These are phyloP conservation scores for Chimonanthus salicifolius DNA, from an alignment of 164 flowering plant genomes.

Conservation along the genomic window DNA sequence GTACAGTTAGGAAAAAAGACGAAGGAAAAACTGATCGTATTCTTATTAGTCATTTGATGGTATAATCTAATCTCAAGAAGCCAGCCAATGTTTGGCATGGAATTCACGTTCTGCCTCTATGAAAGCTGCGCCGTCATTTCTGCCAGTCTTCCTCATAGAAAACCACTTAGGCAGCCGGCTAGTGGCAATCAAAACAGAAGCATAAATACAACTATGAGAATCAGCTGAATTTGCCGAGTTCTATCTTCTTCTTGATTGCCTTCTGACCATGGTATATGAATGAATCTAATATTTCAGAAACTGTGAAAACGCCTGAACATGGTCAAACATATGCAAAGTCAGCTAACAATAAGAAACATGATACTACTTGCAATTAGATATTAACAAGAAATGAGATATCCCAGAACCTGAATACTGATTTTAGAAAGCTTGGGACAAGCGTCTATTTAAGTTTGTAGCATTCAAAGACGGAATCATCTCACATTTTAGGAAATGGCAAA, in stretches of 20 bases:
- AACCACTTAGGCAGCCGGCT: neutral
- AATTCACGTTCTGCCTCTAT: neutral
- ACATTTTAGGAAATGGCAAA: neutral
- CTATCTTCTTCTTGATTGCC: slow-evolving; percentile 56
- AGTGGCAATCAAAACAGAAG: neutral
- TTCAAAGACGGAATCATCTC: too few relatives aligned
- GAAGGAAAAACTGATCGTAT: neutral
- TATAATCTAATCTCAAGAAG: neutral
- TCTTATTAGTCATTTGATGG: too few relatives aligned
- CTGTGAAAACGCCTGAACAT: slow-evolving; percentile 58
- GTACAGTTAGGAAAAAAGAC: neutral
- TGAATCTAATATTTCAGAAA: slow-evolving; percentile 64
- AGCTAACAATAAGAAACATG: neutral
- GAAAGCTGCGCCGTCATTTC: neutral
- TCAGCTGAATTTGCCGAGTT: slow-evolving; percentile 44
- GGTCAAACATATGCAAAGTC: neutral
- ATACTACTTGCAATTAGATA: neutral
- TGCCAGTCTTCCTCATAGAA: neutral
- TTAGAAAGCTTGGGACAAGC: neutral
- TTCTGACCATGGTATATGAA: slow-evolving; percentile 59
- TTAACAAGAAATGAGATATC: neutral
- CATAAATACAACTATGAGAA: neutral
- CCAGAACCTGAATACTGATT: neutral
- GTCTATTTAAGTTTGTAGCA: neutral
- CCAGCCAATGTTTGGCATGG: neutral